Conservation (phyloP, 352 stramenopile genomes). For the Pythium grandisporangium region DNA sequence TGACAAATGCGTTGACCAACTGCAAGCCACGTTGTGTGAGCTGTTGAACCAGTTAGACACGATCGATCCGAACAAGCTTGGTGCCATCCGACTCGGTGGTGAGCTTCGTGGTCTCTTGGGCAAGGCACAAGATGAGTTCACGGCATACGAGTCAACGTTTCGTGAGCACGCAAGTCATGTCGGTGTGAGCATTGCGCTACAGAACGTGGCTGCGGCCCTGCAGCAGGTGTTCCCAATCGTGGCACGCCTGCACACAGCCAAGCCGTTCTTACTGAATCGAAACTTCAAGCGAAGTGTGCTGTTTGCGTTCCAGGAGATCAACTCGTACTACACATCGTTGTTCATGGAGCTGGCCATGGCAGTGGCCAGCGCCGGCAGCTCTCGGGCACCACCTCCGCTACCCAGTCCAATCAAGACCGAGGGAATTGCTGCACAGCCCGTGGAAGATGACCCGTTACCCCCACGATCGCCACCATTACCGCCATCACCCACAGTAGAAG, state of each 20-base stretch:
- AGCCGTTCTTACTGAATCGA: conserved; percentile 70
- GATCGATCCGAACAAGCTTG: conserved; percentile 52
- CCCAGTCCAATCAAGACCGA: conserved; percentile 22
- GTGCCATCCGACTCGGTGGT: conserved; percentile 47
- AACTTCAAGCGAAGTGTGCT: conserved; percentile 66
- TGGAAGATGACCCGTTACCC: background rate
- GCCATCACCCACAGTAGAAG: no score
- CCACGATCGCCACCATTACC: no score
- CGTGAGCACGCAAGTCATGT: conserved; percentile 33
- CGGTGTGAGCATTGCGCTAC: conserved; percentile 56
- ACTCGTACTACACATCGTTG: conserved; percentile 75
- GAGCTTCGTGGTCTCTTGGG: conserved; percentile 68
- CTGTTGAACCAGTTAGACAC: conserved; percentile 46
- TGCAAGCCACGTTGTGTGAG: conserved; percentile 24
- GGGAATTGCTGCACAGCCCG: conserved; percentile 1
- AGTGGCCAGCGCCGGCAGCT: conserved; percentile 37
- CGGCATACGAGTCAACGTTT: conserved; percentile 52
- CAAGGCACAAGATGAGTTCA: conserved; percentile 74
- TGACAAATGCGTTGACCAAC: conserved; percentile 10
- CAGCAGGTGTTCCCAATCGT: conserved; percentile 42
- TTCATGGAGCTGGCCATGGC: conserved; percentile 81
- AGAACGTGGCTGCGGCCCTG: conserved; percentile 67
- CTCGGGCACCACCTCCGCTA: conserved; percentile 38
- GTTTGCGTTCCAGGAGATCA: conserved; percentile 82
- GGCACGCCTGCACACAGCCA: conserved; percentile 39